Base-by-base conservation (phyloP, 768 basidiomycete species). In the Collybia sordida region DNA sequence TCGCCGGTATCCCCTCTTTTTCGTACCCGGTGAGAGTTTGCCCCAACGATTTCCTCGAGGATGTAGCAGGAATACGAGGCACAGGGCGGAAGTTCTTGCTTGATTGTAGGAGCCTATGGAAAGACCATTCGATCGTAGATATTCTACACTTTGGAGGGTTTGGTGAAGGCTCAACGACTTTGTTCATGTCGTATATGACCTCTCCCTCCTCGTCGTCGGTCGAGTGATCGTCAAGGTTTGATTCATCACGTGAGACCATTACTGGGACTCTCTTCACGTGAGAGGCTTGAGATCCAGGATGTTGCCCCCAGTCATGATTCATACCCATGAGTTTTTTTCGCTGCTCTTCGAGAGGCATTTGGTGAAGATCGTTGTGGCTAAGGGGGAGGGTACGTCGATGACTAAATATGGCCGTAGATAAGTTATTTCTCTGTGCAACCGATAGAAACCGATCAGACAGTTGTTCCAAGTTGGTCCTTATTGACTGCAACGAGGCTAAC, bases 1-100 rank as follows among this genome's bases (percentile, higher is more conserved):
- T 78, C 43, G 90, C 57, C 0, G 90, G 90, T 11, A 65, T 52
- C 1, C 87, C 88, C 14, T 60, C 53, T 3, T 53, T 42, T 41
- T 90, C 86, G 40, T 80, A 74, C 24, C 64, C 54, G 24, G 90
- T 73, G 31, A 60, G 61, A 1, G 60, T 47, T 2, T 63, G 49
- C 19, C 79, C 58, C 2, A 55, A 60, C 3, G 62, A 58, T 25
- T 64, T 54, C 8, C 54, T 55, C 0, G 66, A 68, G 4, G 70
- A 66, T 31, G 31, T 14, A 31, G 14, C 31, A 31, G 14, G 5
- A 4, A 80, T 58, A 5, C 79, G 75, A 27, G 59, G 51, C 24
- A 82, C 65, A 18, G 50, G 24, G 47, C 54, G 38, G 61, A 65
- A 59, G 63, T 56, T 15, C 36, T 51, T 60, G 59, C 43, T 59